Base-by-base conservation (phyloP, 805 yeast genomes). In the Kodamaea kaohsiungensis region DNA sequence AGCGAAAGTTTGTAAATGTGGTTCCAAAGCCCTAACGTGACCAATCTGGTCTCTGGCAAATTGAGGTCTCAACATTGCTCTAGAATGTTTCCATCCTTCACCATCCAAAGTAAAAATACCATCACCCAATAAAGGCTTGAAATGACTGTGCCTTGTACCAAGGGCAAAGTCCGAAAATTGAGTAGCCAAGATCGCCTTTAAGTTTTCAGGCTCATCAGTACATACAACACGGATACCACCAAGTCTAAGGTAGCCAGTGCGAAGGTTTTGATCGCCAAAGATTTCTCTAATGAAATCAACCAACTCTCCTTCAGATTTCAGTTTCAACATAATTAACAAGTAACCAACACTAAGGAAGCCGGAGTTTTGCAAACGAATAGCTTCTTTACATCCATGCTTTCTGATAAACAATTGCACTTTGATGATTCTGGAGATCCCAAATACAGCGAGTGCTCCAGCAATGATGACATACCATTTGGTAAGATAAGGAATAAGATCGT, bases 31-130 rank as follows among this genome's bases (percentile, higher is more conserved):
- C 51, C 56, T 58, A 38, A 65, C 68, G 38, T 65, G 69, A 9
- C 65, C 65, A 8, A 65, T 61, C 51, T 65, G 67, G 52, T 65
- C 69, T 49, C 67, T 57, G 12, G 68, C 62, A 56, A 65, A 65
- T 46, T 65, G 67, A 8, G 69, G 69, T 43, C 69, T 57, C 60
- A 65, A 63, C 69, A 65, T 60, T 6, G 68, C 61, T 43, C 69
- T 54, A 7, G 66, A 61, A 47, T 65, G 69, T 51, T 65, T 65
- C 69, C 69, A 65, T 2, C 68, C 69, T 9, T 58, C 62, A 9
- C 69, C 69, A 43, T 65, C 69, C 48, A 65, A 57, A 7, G 69
- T 65, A 54, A 65, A 65, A 43, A 65, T 65, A 2, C 69, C 69
- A 43, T 65, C 68, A 13, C 69, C 69, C 48, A 65, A 56, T 39